These are phyloP conservation scores for Pneumocystis carinii DNA, from an alignment of 1,139 yeast genomes.

Conservation along the genomic window DNA sequence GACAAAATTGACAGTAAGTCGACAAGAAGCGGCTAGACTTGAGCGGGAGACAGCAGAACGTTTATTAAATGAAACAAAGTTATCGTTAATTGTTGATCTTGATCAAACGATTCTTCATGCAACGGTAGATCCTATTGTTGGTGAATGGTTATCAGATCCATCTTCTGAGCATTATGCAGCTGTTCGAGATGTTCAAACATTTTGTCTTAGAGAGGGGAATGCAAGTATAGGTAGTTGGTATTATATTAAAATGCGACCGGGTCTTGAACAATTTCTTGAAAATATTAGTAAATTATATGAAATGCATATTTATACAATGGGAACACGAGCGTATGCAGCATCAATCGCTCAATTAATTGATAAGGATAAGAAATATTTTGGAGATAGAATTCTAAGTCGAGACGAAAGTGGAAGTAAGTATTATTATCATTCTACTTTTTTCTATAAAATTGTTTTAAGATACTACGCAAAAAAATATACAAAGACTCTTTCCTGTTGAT, in stretches of 20 bases:
- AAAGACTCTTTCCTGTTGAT: conserved; percentile 84
- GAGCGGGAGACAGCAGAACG: conserved; percentile 54
- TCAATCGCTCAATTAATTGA: conserved; percentile 85
- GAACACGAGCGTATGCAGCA: conserved; percentile 87
- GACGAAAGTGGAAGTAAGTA: conserved; percentile 74
- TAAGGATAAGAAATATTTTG: conserved; percentile 73
- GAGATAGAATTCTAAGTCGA: conserved; percentile 78
- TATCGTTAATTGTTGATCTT: conserved; percentile 84
- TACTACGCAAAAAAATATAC: conserved; percentile 72
- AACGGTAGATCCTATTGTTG: conserved; percentile 93
- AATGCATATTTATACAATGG: conserved; percentile 95
- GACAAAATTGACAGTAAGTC: conserved; percentile 65
- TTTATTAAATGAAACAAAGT: conserved; percentile 46
- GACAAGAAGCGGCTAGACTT: conserved; percentile 71
- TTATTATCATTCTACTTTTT: background rate
- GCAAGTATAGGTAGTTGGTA: conserved; percentile 52
- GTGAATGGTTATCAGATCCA: conserved; percentile 87
- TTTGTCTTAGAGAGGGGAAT: conserved; percentile 39
- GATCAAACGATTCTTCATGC: conserved; percentile 98
- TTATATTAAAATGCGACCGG: conserved; percentile 86
- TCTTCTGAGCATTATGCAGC: conserved; percentile 71
- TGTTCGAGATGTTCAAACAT: conserved; percentile 64
- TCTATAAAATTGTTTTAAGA: background rate
- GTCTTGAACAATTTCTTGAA: conserved; percentile 55
- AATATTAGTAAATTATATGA: conserved; percentile 55